Conservation (phyloP, 2,329 filamentous ascomycete genomes). For the Pseudocercospora pini-densiflorae region DNA sequence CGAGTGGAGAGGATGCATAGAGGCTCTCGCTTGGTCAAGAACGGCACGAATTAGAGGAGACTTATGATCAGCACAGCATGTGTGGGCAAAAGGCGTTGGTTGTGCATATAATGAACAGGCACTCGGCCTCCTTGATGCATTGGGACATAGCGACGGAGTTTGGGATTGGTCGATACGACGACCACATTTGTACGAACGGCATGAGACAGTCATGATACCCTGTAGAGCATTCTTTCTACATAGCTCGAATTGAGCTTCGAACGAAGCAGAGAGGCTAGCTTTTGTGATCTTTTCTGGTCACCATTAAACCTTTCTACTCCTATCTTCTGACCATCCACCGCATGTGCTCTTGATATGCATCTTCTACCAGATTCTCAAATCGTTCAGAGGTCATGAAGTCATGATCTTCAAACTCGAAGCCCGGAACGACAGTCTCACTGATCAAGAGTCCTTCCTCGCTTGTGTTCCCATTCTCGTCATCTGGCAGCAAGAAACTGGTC, state of each 20-base stretch:
- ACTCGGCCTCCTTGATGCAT: background rate
- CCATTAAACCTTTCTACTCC: background rate
- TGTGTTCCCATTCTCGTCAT: constrained; percentile 43
- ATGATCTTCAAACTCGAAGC: constrained; percentile 70
- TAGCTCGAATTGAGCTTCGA: background rate
- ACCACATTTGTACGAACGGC: constrained; percentile 4
- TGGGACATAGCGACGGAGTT: constrained; percentile 23
- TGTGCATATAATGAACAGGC: background rate
- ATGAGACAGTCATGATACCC: constrained; percentile 24
- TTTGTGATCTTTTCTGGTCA: constrained; percentile 6
- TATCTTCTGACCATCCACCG: constrained; percentile 46
- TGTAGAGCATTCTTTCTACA: constrained; percentile 7
- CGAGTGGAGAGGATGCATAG: constrained; percentile 38
- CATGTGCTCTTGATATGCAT: constrained; percentile 56
- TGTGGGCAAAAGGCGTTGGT: background rate
- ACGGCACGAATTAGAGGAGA: background rate
- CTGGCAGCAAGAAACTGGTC: constrained; percentile 63
- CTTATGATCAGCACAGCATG: background rate
- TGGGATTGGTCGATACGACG: constrained; percentile 3
- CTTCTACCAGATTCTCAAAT: constrained; percentile 58
- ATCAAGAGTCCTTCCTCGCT: constrained; percentile 62
- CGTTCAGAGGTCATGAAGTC: constrained; percentile 63
- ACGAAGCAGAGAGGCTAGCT: background rate
- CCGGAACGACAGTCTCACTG: constrained; percentile 69
- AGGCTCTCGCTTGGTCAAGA: constrained; percentile 1